Percentiles rank a stretch among this genome's conserved stretches.
Evolutionary conservation across 495 filamentous ascomycete species (phyloP).

Genomic region (Hyaloscypha finlandica): DNA sequence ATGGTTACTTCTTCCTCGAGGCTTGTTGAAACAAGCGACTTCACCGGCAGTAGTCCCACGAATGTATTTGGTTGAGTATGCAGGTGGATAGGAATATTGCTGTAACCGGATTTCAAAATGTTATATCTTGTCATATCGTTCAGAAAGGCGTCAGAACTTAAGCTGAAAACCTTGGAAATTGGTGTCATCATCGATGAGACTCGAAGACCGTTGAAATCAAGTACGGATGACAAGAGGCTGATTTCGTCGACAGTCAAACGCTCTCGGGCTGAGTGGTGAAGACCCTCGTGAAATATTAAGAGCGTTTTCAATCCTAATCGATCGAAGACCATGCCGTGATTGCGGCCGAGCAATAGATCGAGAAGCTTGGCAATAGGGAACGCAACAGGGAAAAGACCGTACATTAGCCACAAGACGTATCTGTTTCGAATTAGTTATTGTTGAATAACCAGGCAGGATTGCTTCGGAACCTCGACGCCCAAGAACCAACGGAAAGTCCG

Average conservation of each 20-base stretch:
- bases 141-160: constrained; percentile 10
- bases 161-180: constrained; percentile 11
- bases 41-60: constrained; percentile 8
- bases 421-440: not conserved
- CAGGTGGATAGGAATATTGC: constrained; percentile 7
- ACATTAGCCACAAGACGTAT: constrained; percentile 20
- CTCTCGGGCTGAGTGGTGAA: not conserved
- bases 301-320: constrained; percentile 12
- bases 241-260: constrained; percentile 8
- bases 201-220: constrained; percentile 2
- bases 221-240: not conserved
- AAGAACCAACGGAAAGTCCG: constrained; percentile 15
- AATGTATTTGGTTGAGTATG: not conserved
- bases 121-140: constrained; percentile 14
- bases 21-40: constrained; percentile 11
- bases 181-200: constrained; percentile 18
- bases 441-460: not conserved
- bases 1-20: constrained; percentile 8
- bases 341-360: constrained; percentile 11
- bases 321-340: constrained; percentile 12
- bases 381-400: constrained; percentile 13
- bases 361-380: constrained; percentile 18
- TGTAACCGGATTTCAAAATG: constrained; percentile 8
- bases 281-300: constrained; percentile 12
- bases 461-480: constrained; percentile 10